Percentiles rank a stretch among this genome's conserved stretches.
These are phyloP conservation scores for Yamadazyma paraphyllophila DNA, from an alignment of 805 yeast genomes.

Conservation along the genomic window DNA sequence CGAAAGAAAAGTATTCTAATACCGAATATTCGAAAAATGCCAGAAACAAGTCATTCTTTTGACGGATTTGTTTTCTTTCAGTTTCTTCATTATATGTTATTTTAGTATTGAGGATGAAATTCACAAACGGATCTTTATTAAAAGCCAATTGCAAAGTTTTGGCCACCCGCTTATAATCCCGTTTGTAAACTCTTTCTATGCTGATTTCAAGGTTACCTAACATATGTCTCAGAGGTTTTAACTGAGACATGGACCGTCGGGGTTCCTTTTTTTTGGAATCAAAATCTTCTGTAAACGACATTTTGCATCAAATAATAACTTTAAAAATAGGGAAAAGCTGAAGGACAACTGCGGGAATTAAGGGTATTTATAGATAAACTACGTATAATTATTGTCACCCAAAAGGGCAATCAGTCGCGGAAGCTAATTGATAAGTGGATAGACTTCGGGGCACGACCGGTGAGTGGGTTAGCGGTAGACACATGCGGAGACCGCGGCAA, in stretches of 20 bases:
- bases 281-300: conserved; percentile 29
- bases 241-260: conserved; percentile 40
- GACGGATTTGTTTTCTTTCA: conserved; percentile 24
- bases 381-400: background rate
- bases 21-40: conserved; percentile 54
- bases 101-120: conserved; percentile 46
- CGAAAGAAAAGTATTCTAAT: conserved; percentile 49
- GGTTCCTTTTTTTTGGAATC: conserved; percentile 34
- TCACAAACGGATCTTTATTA: conserved; percentile 53
- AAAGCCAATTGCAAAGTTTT: conserved; percentile 52
- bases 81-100: conserved; percentile 29
- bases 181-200: conserved; percentile 22
- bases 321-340: background rate
- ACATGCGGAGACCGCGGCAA: background rate
- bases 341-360: background rate
- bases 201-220: conserved; percentile 17
- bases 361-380: conserved; percentile 1
- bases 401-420: conserved; percentile 2
- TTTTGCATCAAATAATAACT: conserved; percentile 8
- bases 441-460: background rate
- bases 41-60: conserved; percentile 36
- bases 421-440: background rate
- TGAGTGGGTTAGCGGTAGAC: background rate
- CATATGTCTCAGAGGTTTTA: conserved; percentile 15
- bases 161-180: conserved; percentile 57